Percentiles rank a stretch among this genome's conserved stretches.
Evolutionary conservation across 2,329 filamentous ascomycete genomes (phyloP).

Genomic region (Aspergillus novofumigatus): DNA sequence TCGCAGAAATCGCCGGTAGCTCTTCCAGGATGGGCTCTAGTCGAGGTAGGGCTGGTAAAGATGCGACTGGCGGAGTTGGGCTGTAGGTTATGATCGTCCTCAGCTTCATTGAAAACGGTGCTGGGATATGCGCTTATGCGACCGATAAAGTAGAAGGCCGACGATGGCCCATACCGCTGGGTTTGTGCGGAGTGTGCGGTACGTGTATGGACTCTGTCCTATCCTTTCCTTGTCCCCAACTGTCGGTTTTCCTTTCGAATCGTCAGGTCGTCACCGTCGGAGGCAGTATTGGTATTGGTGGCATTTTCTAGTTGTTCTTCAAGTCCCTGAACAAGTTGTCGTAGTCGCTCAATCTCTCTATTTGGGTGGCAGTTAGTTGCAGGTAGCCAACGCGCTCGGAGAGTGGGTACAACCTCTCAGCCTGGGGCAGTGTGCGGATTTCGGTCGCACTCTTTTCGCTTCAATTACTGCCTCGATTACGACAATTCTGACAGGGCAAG

Average conservation of each 20-base stretch:
- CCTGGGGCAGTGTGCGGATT: not conserved
- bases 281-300: constrained; percentile 8
- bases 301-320: constrained; percentile 31
- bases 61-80: no score
- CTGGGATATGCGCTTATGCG: constrained; percentile 40
- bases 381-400: not conserved
- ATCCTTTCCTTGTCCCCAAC: constrained; percentile 24
- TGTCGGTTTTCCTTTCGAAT: not conserved
- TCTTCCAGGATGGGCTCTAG: no score
- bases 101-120: no score
- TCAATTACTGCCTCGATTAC: constrained; percentile 15
- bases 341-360: constrained; percentile 27
- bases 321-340: constrained; percentile 29
- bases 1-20: no score
- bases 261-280: constrained; percentile 5
- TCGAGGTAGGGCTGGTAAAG: no score
- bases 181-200: constrained; percentile 24
- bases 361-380: not conserved
- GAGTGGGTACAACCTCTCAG: not conserved
- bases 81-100: no score
- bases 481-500: constrained; percentile 23
- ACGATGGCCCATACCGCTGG: constrained; percentile 44
- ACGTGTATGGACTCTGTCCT: constrained; percentile 39
- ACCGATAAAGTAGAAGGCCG: constrained; percentile 44
- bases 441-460: constrained; percentile 8